Evolutionary conservation across 1,139 yeast genomes (phyloP).

Genomic region (Blastobotrys buckinghamii): DNA sequence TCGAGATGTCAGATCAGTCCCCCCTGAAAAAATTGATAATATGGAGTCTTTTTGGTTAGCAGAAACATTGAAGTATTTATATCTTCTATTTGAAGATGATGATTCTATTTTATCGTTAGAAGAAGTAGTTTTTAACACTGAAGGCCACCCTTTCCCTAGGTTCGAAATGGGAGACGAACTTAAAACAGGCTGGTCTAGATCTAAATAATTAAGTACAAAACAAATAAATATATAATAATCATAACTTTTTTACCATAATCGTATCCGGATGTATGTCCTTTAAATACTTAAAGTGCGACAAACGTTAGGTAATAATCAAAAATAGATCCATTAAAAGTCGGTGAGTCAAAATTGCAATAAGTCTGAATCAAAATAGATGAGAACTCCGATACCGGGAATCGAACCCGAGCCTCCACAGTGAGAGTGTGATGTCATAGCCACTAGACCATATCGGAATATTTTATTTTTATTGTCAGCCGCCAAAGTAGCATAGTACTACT

Average conservation of each 20-base stretch:
- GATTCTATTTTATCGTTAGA: conserved; percentile 52
- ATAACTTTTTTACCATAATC: no score
- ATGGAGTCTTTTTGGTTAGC: conserved; percentile 94
- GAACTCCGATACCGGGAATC: conserved; percentile 6
- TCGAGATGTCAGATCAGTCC: conserved; percentile 51
- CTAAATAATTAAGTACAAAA: no score
- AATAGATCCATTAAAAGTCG: no score
- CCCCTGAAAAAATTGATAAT: conserved; percentile 57
- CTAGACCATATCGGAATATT: conserved; percentile 4
- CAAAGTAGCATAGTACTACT: no score
- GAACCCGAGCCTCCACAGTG: conserved; percentile 7
- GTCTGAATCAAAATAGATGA: no score
- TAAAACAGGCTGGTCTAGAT: conserved; percentile 4
- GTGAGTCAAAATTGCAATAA: no score
- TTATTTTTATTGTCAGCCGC: background rate
- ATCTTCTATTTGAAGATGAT: conserved; percentile 66
- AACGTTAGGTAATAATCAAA: no score
- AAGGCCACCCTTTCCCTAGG: conserved; percentile 70
- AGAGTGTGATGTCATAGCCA: conserved; percentile 6
- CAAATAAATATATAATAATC: no score
- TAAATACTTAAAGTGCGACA: no score
- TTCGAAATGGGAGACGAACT: background rate
- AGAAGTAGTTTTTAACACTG: conserved; percentile 79
- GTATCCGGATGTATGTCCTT: no score
- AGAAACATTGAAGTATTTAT: conserved; percentile 84